These are phyloP conservation scores for Durio zibethinus DNA, from an alignment of 345 rosid species.

Conservation along the genomic window DNA sequence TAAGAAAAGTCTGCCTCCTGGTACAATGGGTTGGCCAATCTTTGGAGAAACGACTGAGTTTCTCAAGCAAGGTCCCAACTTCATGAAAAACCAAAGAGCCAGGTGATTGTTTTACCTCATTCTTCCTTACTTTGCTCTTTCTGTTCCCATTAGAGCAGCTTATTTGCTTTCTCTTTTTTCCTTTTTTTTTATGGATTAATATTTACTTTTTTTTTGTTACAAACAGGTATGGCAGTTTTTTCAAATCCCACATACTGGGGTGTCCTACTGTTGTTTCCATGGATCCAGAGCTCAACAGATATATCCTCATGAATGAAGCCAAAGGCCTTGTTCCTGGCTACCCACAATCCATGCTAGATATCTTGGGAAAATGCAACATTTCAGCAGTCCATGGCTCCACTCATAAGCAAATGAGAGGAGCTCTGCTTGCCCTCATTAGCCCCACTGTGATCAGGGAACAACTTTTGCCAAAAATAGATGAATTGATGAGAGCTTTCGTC, in stretches of 20 bases:
- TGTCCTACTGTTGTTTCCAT: constrained; percentile 90
- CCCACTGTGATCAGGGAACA: constrained; percentile 72
- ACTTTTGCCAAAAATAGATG: constrained; percentile 80
- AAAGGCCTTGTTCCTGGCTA: constrained; percentile 96
- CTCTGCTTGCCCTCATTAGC: constrained; percentile 65
- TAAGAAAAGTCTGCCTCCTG: constrained; percentile 84
- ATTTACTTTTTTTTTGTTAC: background rate
- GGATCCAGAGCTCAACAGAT: constrained; percentile 92
- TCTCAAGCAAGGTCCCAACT: constrained; percentile 90
- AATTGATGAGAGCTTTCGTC: constrained; percentile 80
- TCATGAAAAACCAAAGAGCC: constrained; percentile 83
- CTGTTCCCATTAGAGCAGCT: background rate
- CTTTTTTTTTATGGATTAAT: background rate
- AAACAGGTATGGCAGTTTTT: constrained; percentile 71
- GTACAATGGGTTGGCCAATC: constrained; percentile 99
- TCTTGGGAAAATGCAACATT: constrained; percentile 85
- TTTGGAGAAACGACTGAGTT: constrained; percentile 98
- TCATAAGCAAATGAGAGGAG: constrained; percentile 86
- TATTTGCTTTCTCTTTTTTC: no score
- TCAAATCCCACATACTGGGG: constrained; percentile 91
- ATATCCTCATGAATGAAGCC: constrained; percentile 78
- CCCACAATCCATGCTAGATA: constrained; percentile 90
- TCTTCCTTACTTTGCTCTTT: background rate
- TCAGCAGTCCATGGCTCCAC: constrained; percentile 92
- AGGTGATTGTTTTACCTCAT: constrained; percentile 39